Conservation (phyloP, 352 stramenopile species). For the Phytophthora podocarpi region DNA sequence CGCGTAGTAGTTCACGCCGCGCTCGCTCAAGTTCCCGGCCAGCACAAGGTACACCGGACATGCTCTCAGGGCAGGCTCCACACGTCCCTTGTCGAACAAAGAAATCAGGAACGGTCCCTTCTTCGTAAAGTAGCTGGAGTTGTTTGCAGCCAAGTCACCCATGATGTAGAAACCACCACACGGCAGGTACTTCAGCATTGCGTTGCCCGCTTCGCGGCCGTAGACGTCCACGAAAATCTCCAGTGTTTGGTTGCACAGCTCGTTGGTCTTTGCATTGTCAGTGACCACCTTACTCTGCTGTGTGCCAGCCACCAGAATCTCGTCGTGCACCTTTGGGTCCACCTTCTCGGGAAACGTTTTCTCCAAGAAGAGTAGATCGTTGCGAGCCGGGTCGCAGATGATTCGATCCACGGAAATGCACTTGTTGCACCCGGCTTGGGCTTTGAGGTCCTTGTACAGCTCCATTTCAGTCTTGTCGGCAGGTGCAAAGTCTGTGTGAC, state of each 20-base stretch:
- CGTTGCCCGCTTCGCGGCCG: slow-evolving; percentile 94
- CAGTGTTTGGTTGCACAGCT: too few relatives aligned
- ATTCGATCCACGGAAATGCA: slow-evolving; percentile 95
- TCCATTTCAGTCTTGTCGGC: slow-evolving; percentile 85
- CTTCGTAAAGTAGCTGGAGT: slow-evolving; percentile 93
- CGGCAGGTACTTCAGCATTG: slow-evolving; percentile 95
- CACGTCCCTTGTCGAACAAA: too few relatives aligned
- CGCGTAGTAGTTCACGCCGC: slow-evolving; percentile 88
- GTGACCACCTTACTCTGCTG: too few relatives aligned
- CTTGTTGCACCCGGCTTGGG: slow-evolving; percentile 68
- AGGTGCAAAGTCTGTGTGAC: slow-evolving; percentile 95
- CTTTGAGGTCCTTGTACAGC: slow-evolving; percentile 77
- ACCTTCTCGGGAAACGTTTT: slow-evolving; percentile 89
- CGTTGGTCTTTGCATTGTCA: too few relatives aligned
- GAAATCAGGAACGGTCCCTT: slow-evolving; percentile 77
- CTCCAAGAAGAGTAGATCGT: slow-evolving; percentile 96
- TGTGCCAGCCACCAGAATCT: too few relatives aligned
- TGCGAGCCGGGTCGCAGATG: slow-evolving; percentile 92
- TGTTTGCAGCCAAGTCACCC: slow-evolving; percentile 97
- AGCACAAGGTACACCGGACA: slow-evolving; percentile 90
- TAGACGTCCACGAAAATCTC: too few relatives aligned
- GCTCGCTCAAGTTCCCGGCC: slow-evolving; percentile 88
- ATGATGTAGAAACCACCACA: slow-evolving; percentile 97
- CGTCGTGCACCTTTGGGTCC: too few relatives aligned
- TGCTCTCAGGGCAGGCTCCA: slow-evolving; percentile 71